phyloP scores from a whole-genome alignment of 1,139 yeast species.

The Blastobotrys raffinosifermentans region DNA sequence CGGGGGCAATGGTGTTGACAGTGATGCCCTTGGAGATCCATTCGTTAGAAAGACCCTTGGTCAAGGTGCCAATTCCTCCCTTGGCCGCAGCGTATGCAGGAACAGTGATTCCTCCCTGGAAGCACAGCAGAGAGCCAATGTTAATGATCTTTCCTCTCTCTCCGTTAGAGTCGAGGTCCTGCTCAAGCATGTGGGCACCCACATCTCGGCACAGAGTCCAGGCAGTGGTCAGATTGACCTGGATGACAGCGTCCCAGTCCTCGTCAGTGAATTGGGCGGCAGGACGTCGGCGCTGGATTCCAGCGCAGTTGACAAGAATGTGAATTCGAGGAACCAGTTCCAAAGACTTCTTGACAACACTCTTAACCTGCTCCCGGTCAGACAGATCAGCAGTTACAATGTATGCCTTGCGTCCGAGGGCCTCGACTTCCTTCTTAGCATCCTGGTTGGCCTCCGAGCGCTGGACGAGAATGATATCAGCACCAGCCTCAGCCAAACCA shows the following conservation, averaged over 20 bases:
- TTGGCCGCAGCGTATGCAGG: conserved; percentile 51
- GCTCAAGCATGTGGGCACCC: conserved; percentile 40
- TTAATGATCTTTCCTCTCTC: conserved; percentile 58
- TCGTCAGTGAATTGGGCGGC: conserved; percentile 38
- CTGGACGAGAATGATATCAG: conserved; percentile 36
- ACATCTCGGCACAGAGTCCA: conserved; percentile 42
- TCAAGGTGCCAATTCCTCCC: conserved; percentile 45
- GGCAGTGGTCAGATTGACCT: conserved; percentile 46
- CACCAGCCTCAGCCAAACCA: conserved; percentile 41
- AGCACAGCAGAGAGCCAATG: conserved; percentile 50
- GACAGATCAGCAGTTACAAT: conserved; percentile 28
- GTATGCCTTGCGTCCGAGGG: conserved; percentile 26
- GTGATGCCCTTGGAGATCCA: conserved; percentile 47
- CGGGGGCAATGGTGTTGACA: conserved; percentile 54
- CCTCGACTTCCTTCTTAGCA: conserved; percentile 21
- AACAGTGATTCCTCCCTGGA: conserved; percentile 40
- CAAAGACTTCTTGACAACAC: conserved; percentile 31
- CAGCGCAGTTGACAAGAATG: conserved; percentile 52
- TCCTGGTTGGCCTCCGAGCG: conserved; percentile 15
- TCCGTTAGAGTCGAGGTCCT: conserved; percentile 32
- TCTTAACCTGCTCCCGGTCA: conserved; percentile 27
- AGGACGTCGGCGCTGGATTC: conserved; percentile 39
- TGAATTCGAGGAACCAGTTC: conserved; percentile 38
- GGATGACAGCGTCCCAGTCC: conserved; percentile 42
- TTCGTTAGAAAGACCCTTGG: conserved; percentile 48